phyloP scores from a whole-genome alignment of 108 stramenopile genomes.

The Schizochytrium sp. region DNA sequence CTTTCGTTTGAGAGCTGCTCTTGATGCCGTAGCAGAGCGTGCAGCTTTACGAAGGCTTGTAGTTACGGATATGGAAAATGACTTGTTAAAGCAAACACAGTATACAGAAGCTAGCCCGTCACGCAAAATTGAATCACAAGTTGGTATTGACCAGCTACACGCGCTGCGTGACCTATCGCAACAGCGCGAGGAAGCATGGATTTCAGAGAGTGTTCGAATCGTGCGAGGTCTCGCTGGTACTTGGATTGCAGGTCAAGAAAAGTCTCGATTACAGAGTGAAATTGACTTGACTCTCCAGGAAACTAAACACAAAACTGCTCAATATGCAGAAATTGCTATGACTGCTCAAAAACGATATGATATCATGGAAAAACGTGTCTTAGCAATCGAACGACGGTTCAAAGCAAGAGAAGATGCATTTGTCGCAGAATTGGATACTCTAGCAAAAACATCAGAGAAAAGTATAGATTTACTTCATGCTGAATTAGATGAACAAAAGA shows the following conservation, averaged over 20 bases:
- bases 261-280: neutral
- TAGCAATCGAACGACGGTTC: neutral
- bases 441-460: neutral
- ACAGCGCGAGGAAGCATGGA: conserved; percentile 54
- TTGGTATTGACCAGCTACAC: neutral
- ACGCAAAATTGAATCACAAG: no score
- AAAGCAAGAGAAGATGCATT: neutral
- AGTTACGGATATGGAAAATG: neutral
- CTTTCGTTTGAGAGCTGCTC: neutral
- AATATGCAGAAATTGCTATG: conserved; percentile 37
- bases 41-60: neutral
- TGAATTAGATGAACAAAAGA: conserved; percentile 22
- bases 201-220: neutral
- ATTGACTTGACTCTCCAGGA: neutral
- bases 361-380: neutral
- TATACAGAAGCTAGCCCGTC: neutral
- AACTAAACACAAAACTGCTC: neutral
- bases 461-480: conserved; percentile 19
- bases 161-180: conserved; percentile 10
- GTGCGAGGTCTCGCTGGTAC: neutral
- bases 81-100: neutral
- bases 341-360: neutral
- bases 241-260: conserved; percentile 54
- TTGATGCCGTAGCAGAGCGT: neutral
- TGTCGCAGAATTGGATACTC: conserved; percentile 15